phyloP scores from a whole-genome alignment of 2,329 filamentous ascomycete species.

The Stenocarpella maydis region DNA sequence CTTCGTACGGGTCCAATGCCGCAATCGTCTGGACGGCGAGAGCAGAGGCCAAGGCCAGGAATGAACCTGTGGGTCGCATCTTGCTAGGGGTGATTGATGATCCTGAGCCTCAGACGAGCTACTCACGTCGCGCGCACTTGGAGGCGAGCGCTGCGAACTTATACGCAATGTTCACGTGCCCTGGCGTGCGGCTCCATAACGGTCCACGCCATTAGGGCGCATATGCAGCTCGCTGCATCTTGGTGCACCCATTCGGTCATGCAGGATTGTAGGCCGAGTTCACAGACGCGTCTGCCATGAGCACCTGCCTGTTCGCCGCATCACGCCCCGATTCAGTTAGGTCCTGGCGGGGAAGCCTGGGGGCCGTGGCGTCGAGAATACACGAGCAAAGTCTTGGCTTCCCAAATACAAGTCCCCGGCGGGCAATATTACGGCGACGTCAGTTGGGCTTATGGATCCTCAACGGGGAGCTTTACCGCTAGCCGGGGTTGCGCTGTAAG shows the following conservation, averaged over 20 bases:
- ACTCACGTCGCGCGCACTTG: background rate
- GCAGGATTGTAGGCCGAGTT: slow-evolving; percentile 13
- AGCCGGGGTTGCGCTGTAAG: background rate
- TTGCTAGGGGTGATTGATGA: background rate
- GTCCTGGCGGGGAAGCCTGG: slow-evolving; percentile 19
- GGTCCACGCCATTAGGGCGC: slow-evolving; percentile 21
- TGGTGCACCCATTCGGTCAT: slow-evolving; percentile 7
- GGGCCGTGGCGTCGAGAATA: background rate
- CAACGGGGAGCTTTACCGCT: background rate
- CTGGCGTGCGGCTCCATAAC: background rate
- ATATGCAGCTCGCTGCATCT: slow-evolving; percentile 13
- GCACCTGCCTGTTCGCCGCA: slow-evolving; percentile 2
- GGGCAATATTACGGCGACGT: background rate
- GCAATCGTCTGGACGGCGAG: background rate
- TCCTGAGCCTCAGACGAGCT: background rate
- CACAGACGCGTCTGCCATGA: background rate
- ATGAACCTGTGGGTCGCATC: slow-evolving; percentile 6
- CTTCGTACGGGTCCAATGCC: slow-evolving; percentile 3
- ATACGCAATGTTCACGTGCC: slow-evolving; percentile 6
- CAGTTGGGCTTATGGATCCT: background rate
- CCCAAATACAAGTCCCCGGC: background rate
- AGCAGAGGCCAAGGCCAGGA: slow-evolving; percentile 19
- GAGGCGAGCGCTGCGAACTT: background rate
- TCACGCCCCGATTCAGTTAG: slow-evolving; percentile 9
- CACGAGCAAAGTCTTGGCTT: slow-evolving; percentile 11